phyloP scores from a whole-genome alignment of 345 rosid genomes.

The Turritis glabra region DNA sequence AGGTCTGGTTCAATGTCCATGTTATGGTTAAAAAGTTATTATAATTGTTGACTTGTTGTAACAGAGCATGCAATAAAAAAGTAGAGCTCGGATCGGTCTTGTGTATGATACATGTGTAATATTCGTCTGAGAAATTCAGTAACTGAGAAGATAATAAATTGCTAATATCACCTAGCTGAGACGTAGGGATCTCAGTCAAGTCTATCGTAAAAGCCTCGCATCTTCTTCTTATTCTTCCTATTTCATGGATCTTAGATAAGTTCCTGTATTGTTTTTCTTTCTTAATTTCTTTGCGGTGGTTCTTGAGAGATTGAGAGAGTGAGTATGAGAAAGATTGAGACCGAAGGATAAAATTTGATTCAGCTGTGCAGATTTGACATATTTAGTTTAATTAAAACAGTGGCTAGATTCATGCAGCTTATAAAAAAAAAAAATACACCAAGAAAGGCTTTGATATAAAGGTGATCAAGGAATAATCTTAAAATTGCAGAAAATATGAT shows the following conservation, averaged over 20 bases:
- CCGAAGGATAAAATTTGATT: too few relatives aligned
- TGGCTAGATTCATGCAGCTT: conserved; percentile 3
- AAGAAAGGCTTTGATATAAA: not conserved
- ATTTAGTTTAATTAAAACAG: too few relatives aligned
- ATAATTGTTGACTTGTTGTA: not conserved
- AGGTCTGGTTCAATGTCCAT: not conserved
- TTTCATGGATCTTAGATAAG: not conserved
- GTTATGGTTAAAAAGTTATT: not conserved
- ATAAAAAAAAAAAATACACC: not conserved
- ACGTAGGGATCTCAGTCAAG: not conserved
- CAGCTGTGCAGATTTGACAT: too few relatives aligned
- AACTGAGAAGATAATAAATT: not conserved
- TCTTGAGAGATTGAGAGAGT: not conserved
- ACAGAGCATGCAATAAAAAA: not conserved
- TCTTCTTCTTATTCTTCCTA: not conserved
- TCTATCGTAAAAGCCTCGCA: not conserved
- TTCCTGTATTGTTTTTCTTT: not conserved
- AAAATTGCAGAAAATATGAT: not conserved
- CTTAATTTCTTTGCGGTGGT: not conserved
- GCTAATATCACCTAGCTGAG: not conserved
- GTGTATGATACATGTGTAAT: not conserved
- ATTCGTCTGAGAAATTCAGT: not conserved
- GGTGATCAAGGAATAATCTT: not conserved
- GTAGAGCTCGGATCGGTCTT: not conserved
- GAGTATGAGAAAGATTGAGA: not conserved